Base-by-base conservation (phyloP, 805 yeast genomes). In the Metschnikowia reukaufii region DNA sequence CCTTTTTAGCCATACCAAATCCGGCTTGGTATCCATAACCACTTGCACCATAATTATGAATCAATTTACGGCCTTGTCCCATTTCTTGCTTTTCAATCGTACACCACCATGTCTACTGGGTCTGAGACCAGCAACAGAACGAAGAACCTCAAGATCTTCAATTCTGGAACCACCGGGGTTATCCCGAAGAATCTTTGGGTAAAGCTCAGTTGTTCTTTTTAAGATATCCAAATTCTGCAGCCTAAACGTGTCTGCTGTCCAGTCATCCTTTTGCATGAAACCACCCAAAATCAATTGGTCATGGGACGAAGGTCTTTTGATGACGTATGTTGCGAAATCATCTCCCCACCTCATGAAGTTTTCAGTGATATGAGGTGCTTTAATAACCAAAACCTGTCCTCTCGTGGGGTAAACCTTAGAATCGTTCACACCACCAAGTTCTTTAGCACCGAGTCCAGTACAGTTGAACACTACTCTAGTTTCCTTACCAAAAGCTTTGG, bases 71-170 rank as follows among this genome's bases (percentile, higher is more conserved):
- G 3, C 63, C 68, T 9, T 64, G 68, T 12, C 67, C 65, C 13
- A 57, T 31, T 4, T 45, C 49, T 55, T 83, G 86, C 36, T 64
- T 62, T 59, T 85, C 94, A 36, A 88, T 78, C 95, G 72, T 5
- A 78, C 82, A 4, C 95, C 95, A 12, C 91, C 94, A 34, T 78
- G 73, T 59, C 95, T 76, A 32, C 83, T 73, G 5, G 96, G 96
- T 52, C 96, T 76, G 37, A 86, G 70, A 0, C 95, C 96, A 6
- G 90, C 83, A 1, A 78, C 86, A 33, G 79, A 83, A 44, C 87
- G 74, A 9, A 85, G 42, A 21, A 88, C 73, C 53, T 83, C 85
- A 38, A 70, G 64, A 46, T 69, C 71, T 9, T 53, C 56, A 70
- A 62, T 18, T 60, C 68, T 21, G 44, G 51, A 18, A 56, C 79